Percentiles rank a stretch among this genome's conserved stretches.
phyloP scores from a whole-genome alignment of 306 rosid species.

The Lagenaria siceraria region DNA sequence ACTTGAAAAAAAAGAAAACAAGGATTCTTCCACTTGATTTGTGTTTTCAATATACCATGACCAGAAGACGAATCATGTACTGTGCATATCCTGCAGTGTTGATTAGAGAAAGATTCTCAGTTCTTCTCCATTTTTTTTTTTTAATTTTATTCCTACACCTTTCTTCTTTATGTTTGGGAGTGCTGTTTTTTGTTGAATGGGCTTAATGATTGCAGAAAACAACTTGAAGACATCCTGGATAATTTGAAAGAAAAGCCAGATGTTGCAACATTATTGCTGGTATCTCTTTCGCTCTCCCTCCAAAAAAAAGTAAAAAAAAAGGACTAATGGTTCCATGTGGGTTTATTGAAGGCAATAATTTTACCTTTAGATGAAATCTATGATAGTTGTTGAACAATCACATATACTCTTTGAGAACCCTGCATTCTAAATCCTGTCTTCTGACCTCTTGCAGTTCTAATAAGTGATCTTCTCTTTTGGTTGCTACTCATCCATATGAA shows the following conservation, averaged over 20 bases:
- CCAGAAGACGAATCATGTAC: background rate
- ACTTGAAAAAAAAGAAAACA: too few relatives aligned
- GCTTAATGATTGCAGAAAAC: conserved; percentile 64
- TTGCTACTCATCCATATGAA: conserved; percentile 1
- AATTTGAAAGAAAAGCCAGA: conserved; percentile 87
- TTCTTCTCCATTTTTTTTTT: background rate
- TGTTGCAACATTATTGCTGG: conserved; percentile 81
- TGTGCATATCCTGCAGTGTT: background rate
- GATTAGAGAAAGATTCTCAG: background rate
- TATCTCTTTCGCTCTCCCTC: conserved; percentile 20
- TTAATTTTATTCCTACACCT: background rate
- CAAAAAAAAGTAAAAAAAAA: background rate
- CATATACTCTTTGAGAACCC: background rate
- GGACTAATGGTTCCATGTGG: background rate
- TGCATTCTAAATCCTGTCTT: background rate
- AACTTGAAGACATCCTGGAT: conserved; percentile 84
- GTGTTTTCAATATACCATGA: background rate
- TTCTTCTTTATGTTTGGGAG: background rate
- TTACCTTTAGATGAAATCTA: background rate
- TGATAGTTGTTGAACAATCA: background rate
- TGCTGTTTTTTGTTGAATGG: conserved; percentile 12
- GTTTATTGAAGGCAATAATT: background rate
- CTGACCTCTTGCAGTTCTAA: conserved; percentile 5
- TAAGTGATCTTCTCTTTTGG: conserved; percentile 16
- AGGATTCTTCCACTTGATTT: too few relatives aligned